These are phyloP conservation scores for Globisporangium iwayamae DNA, from an alignment of 352 stramenopile species.

Conservation along the genomic window DNA sequence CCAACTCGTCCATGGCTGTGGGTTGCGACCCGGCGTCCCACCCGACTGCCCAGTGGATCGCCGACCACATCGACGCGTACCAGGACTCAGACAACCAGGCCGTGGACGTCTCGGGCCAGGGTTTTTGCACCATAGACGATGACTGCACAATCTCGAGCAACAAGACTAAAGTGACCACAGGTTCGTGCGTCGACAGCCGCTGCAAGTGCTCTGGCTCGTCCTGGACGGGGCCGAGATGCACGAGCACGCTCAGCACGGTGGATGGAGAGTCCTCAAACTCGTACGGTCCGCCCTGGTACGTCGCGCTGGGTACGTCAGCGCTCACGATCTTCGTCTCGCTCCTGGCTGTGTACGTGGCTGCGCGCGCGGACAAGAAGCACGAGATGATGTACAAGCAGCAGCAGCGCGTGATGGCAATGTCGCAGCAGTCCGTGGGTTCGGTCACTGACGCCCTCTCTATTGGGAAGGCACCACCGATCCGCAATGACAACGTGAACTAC, in stretches of 20 bases:
- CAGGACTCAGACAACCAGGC: constrained; percentile 53
- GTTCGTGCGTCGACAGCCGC: neutral
- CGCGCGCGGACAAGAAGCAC: neutral
- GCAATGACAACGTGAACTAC: neutral
- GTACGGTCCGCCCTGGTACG: neutral
- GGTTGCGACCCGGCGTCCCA: constrained; percentile 57
- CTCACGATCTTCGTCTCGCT: neutral
- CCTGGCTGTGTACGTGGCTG: neutral
- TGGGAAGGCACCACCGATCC: neutral
- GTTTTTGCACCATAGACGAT: constrained; percentile 43
- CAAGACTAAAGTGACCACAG: neutral
- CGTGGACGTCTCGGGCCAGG: constrained; percentile 46
- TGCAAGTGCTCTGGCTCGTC: neutral
- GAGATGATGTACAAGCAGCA: neutral
- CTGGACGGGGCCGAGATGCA: neutral
- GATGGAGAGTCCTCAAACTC: neutral
- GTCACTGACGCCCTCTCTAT: neutral
- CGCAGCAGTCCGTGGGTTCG: neutral
- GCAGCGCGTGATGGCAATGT: neutral
- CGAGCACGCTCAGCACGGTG: neutral
- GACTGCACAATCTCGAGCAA: neutral
- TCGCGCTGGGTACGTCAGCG: neutral
- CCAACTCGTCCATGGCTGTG: constrained; percentile 38
- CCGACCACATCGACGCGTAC: constrained; percentile 69
- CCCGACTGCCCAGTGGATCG: constrained; percentile 68